Base-by-base conservation (phyloP, 2,329 filamentous ascomycete species). In the Chrysosporium keratinophilum region DNA sequence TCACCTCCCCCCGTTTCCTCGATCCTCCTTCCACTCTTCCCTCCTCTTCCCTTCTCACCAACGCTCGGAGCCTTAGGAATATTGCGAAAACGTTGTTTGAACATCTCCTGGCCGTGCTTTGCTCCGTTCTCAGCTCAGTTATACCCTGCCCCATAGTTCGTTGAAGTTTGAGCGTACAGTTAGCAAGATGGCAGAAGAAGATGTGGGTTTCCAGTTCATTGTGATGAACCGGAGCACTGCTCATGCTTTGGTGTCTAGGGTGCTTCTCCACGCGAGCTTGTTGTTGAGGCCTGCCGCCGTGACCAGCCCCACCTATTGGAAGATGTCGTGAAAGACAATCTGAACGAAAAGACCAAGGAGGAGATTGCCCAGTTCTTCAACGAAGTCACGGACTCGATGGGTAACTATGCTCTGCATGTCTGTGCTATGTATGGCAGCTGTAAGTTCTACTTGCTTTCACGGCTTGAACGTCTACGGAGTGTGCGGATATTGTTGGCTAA, bases 261-360 rank as follows among this genome's bases (percentile, higher is more conserved):
- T 68, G 91, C 91, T 62, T 87, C 87, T 56, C 81, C 83, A 45
- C 79, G 84, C 69, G 91, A 97, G 75, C 80, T 87, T 65, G 80
- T 97, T 63, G 82, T 97, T 71, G 91, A 95, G 75, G 88, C 93
- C 63, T 95, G 87, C 74, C 88, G 91, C 57, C 82, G 89, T 65
- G 91, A 97, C 78, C 96, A 97, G 73, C 83, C 83, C 61, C 84
- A 91, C 52, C 82, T 97, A 57, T 81, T 97, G 54, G 73, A 80
- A 62, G 84, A 93, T 63, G 79, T 90, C 54, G 77, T 96, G 61
- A 35, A 54, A 15, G 72, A 78, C 41, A 73, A 74, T 60, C 74
- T 80, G 65, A 79, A 79, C 60, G 71, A 74, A 55, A 81, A 84
- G 52, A 67, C 74, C 6, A 71, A 76, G 52, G 77, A 81, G 56